phyloP scores from a whole-genome alignment of 306 rosid genomes.

The Trichosanthes cucumerina region DNA sequence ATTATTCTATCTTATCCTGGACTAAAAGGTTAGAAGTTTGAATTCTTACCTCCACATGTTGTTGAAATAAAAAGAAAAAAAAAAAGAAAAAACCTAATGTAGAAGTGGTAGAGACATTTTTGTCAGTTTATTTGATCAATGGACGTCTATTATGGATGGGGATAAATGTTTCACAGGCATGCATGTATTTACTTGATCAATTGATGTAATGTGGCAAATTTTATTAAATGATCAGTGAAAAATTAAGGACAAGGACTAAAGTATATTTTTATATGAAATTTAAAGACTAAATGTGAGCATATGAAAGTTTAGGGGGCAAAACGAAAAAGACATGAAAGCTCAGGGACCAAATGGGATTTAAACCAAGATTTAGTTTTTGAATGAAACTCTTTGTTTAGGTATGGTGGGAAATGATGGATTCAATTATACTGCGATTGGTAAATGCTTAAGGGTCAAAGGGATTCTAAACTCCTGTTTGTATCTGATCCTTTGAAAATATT shows the following conservation, averaged over 20 bases:
- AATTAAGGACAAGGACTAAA: background rate
- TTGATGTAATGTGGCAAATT: background rate
- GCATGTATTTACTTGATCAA: background rate
- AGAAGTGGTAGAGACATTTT: background rate
- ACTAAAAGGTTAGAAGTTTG: background rate
- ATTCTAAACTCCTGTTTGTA: background rate
- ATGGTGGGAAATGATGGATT: background rate
- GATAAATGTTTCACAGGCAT: background rate
- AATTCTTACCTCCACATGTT: background rate
- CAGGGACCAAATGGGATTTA: no score
- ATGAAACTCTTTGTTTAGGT: background rate
- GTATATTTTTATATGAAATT: background rate
- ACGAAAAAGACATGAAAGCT: background rate
- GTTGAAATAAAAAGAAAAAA: background rate
- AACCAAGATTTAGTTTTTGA: background rate
- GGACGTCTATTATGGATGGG: background rate
- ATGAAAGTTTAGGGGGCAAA: background rate
- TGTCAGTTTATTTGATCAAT: background rate
- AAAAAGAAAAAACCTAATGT: background rate
- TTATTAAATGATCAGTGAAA: background rate
- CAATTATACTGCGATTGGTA: background rate
- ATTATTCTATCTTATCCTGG: background rate
- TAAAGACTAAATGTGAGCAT: background rate
- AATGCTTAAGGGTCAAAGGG: background rate
- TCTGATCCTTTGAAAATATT: background rate